These are phyloP conservation scores for Arctostaphylos glauca DNA, from an alignment of 148 eudicot species.

Conservation along the genomic window DNA sequence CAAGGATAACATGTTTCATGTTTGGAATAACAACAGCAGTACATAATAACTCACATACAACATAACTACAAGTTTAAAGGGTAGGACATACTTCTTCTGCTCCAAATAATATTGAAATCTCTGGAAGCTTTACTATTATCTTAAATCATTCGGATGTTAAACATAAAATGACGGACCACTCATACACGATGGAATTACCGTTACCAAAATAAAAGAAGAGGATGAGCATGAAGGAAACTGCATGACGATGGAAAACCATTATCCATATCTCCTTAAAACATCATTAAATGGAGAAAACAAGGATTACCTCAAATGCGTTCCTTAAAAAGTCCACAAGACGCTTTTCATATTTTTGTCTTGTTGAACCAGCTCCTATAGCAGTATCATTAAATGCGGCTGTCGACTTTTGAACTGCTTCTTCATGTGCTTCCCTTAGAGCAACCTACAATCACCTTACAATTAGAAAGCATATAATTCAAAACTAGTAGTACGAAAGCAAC, in stretches of 20 bases:
- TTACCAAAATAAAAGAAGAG: background rate
- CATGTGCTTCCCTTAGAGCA: constrained; percentile 85
- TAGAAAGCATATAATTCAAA: constrained; percentile 16
- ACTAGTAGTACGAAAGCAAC: constrained; percentile 7
- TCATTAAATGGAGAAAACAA: background rate
- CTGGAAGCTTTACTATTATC: background rate
- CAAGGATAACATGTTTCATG: background rate
- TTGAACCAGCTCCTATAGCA: constrained; percentile 86
- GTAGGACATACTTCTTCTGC: background rate
- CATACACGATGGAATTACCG: background rate
- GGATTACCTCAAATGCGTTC: constrained; percentile 84
- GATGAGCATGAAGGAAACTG: background rate
- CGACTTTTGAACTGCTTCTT: constrained; percentile 67
- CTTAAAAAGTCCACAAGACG: constrained; percentile 64
- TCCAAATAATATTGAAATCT: background rate
- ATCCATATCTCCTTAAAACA: no score
- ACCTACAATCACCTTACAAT: constrained; percentile 44
- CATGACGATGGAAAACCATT: background rate
- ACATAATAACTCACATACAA: background rate
- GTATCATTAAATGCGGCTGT: constrained; percentile 57
- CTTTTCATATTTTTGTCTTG: constrained; percentile 80
- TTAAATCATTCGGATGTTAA: background rate
- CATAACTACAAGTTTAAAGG: background rate
- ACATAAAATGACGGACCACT: background rate
- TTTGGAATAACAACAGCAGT: background rate